phyloP scores from a whole-genome alignment of 345 rosid species.

The Citrus medica region DNA sequence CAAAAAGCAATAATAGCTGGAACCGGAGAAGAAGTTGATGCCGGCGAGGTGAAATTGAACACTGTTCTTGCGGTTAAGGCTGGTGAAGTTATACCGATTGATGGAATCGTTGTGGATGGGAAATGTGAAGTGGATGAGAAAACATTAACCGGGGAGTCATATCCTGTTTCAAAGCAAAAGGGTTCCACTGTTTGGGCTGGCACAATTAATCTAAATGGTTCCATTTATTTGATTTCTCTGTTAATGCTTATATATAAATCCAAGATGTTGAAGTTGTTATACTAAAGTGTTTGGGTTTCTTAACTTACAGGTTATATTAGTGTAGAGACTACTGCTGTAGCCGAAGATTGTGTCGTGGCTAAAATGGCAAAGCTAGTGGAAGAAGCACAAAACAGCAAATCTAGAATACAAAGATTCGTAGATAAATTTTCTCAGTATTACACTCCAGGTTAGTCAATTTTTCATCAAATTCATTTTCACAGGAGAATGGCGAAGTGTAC shows the following conservation, averaged over 20 bases:
- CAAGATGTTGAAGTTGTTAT: background rate
- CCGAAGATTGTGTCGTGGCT: constrained; percentile 85
- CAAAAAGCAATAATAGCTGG: constrained; percentile 79
- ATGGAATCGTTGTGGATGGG: constrained; percentile 86
- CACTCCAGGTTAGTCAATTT: constrained; percentile 63
- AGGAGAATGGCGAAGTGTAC: background rate
- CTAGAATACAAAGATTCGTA: constrained; percentile 66
- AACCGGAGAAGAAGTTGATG: constrained; percentile 77
- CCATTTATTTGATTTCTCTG: background rate
- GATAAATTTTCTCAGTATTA: constrained; percentile 76
- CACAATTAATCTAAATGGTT: constrained; percentile 84
- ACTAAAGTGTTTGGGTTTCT: background rate
- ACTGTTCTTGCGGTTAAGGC: constrained; percentile 74
- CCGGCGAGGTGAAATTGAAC: constrained; percentile 60
- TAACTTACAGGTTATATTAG: constrained; percentile 54
- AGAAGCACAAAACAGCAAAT: constrained; percentile 87
- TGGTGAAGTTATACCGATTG: constrained; percentile 87
- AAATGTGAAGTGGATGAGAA: constrained; percentile 90
- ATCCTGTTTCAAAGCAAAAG: constrained; percentile 67
- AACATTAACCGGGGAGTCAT: constrained; percentile 83
- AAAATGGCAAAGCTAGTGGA: constrained; percentile 91
- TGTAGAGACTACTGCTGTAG: constrained; percentile 70
- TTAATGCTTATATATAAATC: background rate
- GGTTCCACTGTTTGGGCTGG: constrained; percentile 90
- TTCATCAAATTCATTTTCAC: background rate